These are phyloP conservation scores for Cnidoscolus chayamansa DNA, from an alignment of 441 rosid species.

Conservation along the genomic window DNA sequence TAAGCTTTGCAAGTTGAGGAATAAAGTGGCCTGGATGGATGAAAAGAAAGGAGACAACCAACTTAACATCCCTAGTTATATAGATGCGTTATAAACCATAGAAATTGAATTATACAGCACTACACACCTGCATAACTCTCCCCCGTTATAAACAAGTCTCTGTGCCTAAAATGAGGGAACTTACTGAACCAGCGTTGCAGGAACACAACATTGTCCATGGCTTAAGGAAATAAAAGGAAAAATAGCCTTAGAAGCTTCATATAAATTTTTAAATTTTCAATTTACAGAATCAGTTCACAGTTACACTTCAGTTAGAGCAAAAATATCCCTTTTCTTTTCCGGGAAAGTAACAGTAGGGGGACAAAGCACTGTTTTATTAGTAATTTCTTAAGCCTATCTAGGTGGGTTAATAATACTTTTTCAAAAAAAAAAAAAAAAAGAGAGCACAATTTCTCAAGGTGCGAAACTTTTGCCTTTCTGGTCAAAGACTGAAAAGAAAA, in stretches of 20 bases:
- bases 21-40: slow-evolving; percentile 71
- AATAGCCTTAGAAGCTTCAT: slow-evolving; percentile 22
- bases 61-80: not conserved
- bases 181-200: slow-evolving; percentile 83
- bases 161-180: slow-evolving; percentile 81
- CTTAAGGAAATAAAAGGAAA: slow-evolving; percentile 41
- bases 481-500: slow-evolving; percentile 4
- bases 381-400: slow-evolving; percentile 1
- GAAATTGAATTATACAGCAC: not conserved
- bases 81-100: not conserved
- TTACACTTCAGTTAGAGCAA: not conserved
- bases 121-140: slow-evolving; percentile 94
- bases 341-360: slow-evolving; percentile 1
- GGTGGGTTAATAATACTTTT: slow-evolving; percentile 1
- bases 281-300: not conserved
- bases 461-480: slow-evolving; percentile 10
- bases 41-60: not conserved
- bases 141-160: slow-evolving; percentile 83
- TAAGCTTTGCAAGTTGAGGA: slow-evolving; percentile 87
- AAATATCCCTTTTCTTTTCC: not conserved
- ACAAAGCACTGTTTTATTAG: slow-evolving; percentile 20
- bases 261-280: no score
- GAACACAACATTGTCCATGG: slow-evolving; percentile 89
- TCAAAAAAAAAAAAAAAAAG: slow-evolving; percentile 1
- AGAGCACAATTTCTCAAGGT: not conserved